Evolutionary conservation across 352 stramenopile species (phyloP), one percentile per base, ranked within the genome.

Genomic region (Phytopythium litorale): DNA sequence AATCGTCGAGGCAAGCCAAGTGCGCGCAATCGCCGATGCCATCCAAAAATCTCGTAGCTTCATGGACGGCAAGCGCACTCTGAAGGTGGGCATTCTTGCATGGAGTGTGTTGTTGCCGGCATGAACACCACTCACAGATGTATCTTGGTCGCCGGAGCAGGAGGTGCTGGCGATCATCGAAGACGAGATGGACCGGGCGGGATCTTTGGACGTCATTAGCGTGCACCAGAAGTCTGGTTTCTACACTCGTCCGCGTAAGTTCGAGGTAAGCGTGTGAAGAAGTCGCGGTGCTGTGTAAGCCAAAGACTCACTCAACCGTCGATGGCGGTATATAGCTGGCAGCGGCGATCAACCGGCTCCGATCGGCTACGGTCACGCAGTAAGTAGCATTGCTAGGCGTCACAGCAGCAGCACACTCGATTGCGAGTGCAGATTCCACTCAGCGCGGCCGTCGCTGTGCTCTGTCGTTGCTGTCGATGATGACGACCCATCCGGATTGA

Each of bases 1-100:
- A 66, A 84, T 98, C 35, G 89, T 97, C 4, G 91, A 98, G 62
- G 63, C 79, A 1, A 93, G 87, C 40, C 91, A 97, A 83, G 83
- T 94, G 23, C 84, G 85, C 6, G 78, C 86, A 2, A 96, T 96
- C 56, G 81, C 84, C 0, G 82, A 95, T 46, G 73, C 71, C 30
- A 79, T 96, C 49, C 55, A 84, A 33, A 84, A 85, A 45, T 53
- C 68, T 23, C 69, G 75, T 0, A 75, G 58, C 9, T 80, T 75
- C 30, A 92, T 92, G 80, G 74, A 92, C 33, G 81, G 76, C 45
- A 86, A 83, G 45, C 65, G 76, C 21, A 85, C 75, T 6, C 63
- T 91, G 9, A 67, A 65, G 48, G 78, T 90, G 60, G 33, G 71
- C 61, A 13, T 45, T 19, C 21, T 57, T 21, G 18, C 33, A 33